Evolutionary conservation across 1,284 basidiomycete genomes (phyloP), one percentile per base, ranked within the genome.

Genomic region (Hemileia vastatrix): DNA sequence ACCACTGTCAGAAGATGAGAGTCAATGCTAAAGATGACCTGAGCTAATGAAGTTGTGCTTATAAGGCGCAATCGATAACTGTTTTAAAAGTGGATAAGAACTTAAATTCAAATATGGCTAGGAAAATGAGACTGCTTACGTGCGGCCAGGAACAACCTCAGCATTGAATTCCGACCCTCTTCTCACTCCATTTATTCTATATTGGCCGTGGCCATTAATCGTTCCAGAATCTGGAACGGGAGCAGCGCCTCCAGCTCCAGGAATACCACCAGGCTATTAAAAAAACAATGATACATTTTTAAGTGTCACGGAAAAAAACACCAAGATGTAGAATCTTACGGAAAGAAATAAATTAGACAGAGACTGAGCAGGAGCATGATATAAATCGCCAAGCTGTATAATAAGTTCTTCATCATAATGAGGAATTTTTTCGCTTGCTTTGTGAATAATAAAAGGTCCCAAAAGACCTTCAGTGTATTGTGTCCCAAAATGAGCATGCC

Each of bases 1-100:
- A 74, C 57, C 40, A 74, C 68, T 1, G 67, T 70, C 13, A 74
- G 55, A 11, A 62, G 65, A 64, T 74, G 72, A n/a, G 58, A 59
- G 57, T 74, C 72, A 59, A 74, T 66, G 24, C 60, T 65, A 64
- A 72, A 72, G 44, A 57, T 52, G 24, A 65, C 63, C 40, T 66
- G 62, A 53, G 66, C 55, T 57, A 72, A 70, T 3, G 70, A 57
- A 4, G 54, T 54, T 24, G 61, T 43, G 18, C 57, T 63, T 9
- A 57, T 32, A 19, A 63, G 33, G 19, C 61, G 40, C n/a, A 63
- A 49, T 45, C 61, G 47, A 27, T 63, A 63, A 3, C 61, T 59
- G 57, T 40, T 11, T 19, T 15, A 55, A 8, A 50, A 18, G 27
- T 23, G 32, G 47, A 31, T n/a, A n/a, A n/a, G n/a, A n/a, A n/a